Percentiles rank a stretch among this genome's conserved stretches.
phyloP scores from a whole-genome alignment of 805 yeast species.

The Starmerella bombi region DNA sequence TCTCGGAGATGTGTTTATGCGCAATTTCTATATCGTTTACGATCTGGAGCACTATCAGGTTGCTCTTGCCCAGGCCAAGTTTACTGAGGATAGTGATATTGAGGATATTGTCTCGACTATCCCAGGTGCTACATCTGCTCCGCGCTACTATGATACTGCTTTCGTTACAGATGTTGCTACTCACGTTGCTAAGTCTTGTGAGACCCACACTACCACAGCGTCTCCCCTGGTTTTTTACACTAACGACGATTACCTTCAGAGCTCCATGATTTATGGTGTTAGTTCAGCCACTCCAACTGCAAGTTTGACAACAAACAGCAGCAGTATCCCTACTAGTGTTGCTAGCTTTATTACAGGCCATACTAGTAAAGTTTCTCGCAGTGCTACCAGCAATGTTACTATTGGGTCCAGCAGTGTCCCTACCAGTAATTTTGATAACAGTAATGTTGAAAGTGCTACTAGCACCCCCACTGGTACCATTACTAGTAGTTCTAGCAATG shows the following conservation, averaged over 20 bases:
- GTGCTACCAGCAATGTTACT: not conserved
- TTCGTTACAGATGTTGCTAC: not conserved
- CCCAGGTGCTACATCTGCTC: constrained; percentile 13
- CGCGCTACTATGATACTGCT: constrained; percentile 8
- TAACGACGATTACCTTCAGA: not conserved
- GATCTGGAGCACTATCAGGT: constrained; percentile 47
- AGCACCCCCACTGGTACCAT: not conserved
- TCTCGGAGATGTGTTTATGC: constrained; percentile 54
- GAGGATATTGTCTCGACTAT: constrained; percentile 13
- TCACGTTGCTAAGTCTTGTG: not conserved
- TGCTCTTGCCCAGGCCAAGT: constrained; percentile 41
- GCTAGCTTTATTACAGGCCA: not conserved
- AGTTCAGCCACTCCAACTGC: not conserved
- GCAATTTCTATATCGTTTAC: constrained; percentile 53
- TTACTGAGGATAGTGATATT: constrained; percentile 18
- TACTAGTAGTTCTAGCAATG: constrained; percentile 25
- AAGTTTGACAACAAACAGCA: not conserved
- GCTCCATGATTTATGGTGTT: not conserved
- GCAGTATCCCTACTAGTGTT: not conserved
- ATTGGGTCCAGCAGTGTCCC: constrained; percentile 25
- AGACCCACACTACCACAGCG: not conserved
- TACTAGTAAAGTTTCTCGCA: not conserved
- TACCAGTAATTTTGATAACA: not conserved
- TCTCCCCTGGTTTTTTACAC: not conserved
- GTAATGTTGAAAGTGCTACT: not conserved